Conservation (phyloP, 1,284 basidiomycete species). For the Moniliophthora roreri region DNA sequence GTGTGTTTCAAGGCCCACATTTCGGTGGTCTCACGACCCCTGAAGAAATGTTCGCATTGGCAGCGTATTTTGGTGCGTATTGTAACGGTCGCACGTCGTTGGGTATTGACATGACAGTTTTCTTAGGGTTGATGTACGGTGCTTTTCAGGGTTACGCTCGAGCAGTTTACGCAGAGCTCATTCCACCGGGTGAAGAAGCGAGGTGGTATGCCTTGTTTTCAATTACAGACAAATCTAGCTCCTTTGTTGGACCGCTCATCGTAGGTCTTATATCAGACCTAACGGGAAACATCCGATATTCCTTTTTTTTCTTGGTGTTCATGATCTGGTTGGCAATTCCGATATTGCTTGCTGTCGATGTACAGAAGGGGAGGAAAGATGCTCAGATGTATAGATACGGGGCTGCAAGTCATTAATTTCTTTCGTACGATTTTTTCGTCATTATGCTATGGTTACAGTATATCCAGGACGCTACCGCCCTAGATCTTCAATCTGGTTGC, state of each 20-base stretch:
- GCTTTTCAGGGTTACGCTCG: constrained; percentile 82
- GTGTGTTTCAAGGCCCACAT: constrained; percentile 44
- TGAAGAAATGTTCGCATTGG: constrained; percentile 82
- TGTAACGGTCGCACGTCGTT: too few species aligned
- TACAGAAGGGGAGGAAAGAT: constrained; percentile 66
- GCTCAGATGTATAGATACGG: constrained; percentile 51
- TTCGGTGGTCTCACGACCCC: constrained; percentile 77
- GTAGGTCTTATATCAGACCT: constrained; percentile 85
- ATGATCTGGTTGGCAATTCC: constrained; percentile 85
- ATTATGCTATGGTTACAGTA: too few species aligned
- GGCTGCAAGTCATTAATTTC: neutral
- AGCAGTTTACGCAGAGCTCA: constrained; percentile 75
- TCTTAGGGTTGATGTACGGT: constrained; percentile 65
- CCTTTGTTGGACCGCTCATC: constrained; percentile 84
- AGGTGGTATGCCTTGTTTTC: constrained; percentile 84
- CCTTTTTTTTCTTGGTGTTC: constrained; percentile 82
- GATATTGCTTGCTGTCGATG: constrained; percentile 67
- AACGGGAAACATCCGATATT: constrained; percentile 87
- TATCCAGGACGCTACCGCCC: too few species aligned
- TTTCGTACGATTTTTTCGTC: neutral
- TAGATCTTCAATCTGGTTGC: too few species aligned
- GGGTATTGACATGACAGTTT: too few species aligned
- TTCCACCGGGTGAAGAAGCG: constrained; percentile 79
- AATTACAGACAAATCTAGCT: constrained; percentile 88
- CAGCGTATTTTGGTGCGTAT: constrained; percentile 73